Conservation (phyloP, 148 eudicot genomes). For the Vaccinium vitisidaea region DNA sequence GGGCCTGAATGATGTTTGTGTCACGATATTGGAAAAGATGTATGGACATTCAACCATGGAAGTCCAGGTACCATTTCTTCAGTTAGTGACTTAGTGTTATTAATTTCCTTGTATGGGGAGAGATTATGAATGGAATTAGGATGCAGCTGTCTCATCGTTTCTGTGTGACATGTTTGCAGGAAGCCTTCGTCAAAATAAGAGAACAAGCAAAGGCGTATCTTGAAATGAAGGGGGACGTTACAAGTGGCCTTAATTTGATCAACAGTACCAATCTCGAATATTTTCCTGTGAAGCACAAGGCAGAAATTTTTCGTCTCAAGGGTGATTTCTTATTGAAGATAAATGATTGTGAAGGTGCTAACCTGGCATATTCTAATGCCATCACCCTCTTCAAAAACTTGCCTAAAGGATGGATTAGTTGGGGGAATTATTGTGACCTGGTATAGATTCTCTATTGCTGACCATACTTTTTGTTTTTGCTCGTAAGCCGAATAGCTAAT, state of each 20-base stretch:
- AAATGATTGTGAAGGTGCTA: constrained; percentile 92
- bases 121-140: background rate
- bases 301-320: constrained; percentile 82
- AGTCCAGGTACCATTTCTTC: constrained; percentile 70
- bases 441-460: constrained; percentile 36
- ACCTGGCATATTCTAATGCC: constrained; percentile 87
- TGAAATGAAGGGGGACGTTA: constrained; percentile 93
- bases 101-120: background rate
- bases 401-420: constrained; percentile 99
- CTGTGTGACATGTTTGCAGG: constrained; percentile 47
- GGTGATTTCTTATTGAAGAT: constrained; percentile 89
- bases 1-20: constrained; percentile 90
- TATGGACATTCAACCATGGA: constrained; percentile 99
- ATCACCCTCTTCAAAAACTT: constrained; percentile 79
- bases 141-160: constrained; percentile 22
- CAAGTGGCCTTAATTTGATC: constrained; percentile 85
- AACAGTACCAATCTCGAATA: constrained; percentile 93
- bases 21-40: constrained; percentile 90
- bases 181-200: constrained; percentile 89
- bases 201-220: constrained; percentile 97
- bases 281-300: constrained; percentile 88
- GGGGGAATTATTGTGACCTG: constrained; percentile 99
- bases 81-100: background rate
- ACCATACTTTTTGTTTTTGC: background rate
- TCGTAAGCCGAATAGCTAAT: constrained; percentile 2